Percentiles rank a stretch among this genome's conserved stretches.
These are phyloP conservation scores for Geotrichum klebahnii DNA, from an alignment of 1,139 yeast genomes.

Conservation along the genomic window DNA sequence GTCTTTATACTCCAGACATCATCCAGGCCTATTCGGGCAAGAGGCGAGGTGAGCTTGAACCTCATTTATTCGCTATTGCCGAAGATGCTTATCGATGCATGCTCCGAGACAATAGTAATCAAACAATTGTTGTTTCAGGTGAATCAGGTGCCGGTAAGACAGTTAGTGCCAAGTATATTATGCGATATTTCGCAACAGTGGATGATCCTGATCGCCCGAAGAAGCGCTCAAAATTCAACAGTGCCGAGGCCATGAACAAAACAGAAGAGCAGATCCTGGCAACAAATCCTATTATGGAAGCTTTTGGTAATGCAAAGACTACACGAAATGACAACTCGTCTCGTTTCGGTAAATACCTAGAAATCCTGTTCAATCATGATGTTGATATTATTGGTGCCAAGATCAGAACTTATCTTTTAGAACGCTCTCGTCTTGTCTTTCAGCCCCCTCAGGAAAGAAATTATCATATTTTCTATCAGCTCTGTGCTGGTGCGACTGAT, in stretches of 20 bases:
- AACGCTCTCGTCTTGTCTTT: conserved; percentile 88
- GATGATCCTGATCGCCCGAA: conserved; percentile 56
- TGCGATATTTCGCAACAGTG: conserved; percentile 96
- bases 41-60: conserved; percentile 89
- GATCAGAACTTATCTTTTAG: conserved; percentile 85
- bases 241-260: conserved; percentile 72
- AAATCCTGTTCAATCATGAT: conserved; percentile 71
- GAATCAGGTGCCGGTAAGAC: conserved; percentile 99
- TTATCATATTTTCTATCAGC: conserved; percentile 91
- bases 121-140: conserved; percentile 94
- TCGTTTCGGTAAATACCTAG: conserved; percentile 93
- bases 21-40: conserved; percentile 92
- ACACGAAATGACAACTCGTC: conserved; percentile 96
- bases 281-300: conserved; percentile 97
- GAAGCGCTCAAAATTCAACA: conserved; percentile 33
- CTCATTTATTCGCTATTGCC: conserved; percentile 95
- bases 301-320: conserved; percentile 97
- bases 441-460: conserved; percentile 88
- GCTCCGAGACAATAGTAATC: conserved; percentile 79
- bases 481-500: conserved; percentile 69
- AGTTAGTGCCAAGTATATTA: conserved; percentile 92
- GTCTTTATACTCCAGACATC: conserved; percentile 83
- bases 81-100: conserved; percentile 94
- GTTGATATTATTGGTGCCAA: conserved; percentile 89
- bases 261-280: conserved; percentile 94